phyloP scores from a whole-genome alignment of 345 rosid genomes.

The Brassica carinata region DNA sequence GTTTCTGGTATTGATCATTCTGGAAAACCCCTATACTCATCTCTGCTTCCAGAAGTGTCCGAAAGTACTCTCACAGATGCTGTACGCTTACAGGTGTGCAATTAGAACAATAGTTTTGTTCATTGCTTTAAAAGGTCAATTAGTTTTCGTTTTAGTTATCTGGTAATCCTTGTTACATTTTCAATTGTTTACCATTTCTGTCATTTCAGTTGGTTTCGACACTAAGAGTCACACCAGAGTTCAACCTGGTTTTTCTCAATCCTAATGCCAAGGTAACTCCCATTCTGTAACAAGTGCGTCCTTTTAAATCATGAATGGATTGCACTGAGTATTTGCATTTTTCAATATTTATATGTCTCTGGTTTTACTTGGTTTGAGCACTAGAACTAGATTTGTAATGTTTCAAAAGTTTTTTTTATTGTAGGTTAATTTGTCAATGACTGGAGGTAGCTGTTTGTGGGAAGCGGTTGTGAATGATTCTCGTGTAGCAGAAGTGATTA shows the following conservation, averaged over 20 bases:
- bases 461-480: constrained; percentile 82
- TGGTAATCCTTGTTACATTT: constrained; percentile 8
- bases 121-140: background rate
- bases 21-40: constrained; percentile 40
- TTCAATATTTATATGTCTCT: constrained; percentile 1
- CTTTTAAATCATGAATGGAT: constrained; percentile 7
- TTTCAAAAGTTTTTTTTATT: constrained; percentile 29
- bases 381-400: constrained; percentile 6
- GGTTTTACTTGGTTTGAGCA: constrained; percentile 5
- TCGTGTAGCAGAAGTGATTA: constrained; percentile 75
- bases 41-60: constrained; percentile 49
- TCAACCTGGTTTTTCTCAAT: constrained; percentile 70
- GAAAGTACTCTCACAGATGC: constrained; percentile 67
- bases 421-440: constrained; percentile 82
- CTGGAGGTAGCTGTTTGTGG: constrained; percentile 91
- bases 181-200: constrained; percentile 30
- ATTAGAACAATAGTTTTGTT: constrained; percentile 1
- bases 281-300: background rate
- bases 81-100: constrained; percentile 70
- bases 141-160: background rate
- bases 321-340: constrained; percentile 23
- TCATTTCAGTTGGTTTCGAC: constrained; percentile 83
- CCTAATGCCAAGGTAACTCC: constrained; percentile 79
- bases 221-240: constrained; percentile 73
- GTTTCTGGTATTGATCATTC: constrained; percentile 57